A percentile compares a stretch with the other conserved stretches of the same genome.
Conservation (phyloP, 2,329 filamentous ascomycete genomes). For the Mollisia scopiformis region DNA sequence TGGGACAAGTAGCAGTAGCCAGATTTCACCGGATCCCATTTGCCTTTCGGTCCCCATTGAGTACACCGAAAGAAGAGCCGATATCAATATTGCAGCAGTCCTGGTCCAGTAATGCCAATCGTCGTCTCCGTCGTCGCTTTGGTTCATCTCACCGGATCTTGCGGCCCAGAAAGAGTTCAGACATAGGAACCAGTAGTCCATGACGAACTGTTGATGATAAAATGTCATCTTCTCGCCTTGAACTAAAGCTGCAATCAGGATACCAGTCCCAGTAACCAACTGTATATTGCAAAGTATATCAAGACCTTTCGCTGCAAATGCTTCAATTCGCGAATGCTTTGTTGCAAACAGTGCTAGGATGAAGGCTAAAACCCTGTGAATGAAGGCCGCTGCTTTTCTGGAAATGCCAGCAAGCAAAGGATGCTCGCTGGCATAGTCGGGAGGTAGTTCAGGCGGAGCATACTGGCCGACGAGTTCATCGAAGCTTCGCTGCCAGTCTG, state of each 20-base stretch:
- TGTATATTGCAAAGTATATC: constrained; percentile 20
- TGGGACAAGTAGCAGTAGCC: constrained; percentile 16
- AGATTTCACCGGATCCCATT: constrained; percentile 12
- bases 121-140: constrained; percentile 1
- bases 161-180: constrained; percentile 21
- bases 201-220: constrained; percentile 20
- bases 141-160: constrained; percentile 9
- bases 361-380: not conserved
- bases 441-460: not conserved
- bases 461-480: not conserved
- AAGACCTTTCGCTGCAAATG: constrained; percentile 10
- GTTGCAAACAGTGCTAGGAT: not conserved
- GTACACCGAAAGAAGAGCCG: constrained; percentile 6
- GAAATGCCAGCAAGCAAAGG: not conserved
- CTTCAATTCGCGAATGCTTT: not conserved
- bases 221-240: constrained; percentile 12
- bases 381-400: not conserved
- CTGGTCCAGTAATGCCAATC: constrained; percentile 14
- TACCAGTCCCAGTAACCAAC: constrained; percentile 15
- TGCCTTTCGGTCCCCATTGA: constrained; percentile 2
- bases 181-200: constrained; percentile 19
- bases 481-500: constrained; percentile 6
- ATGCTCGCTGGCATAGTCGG: not conserved
- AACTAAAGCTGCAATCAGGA: constrained; percentile 17
- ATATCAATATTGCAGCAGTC: constrained; percentile 4